Evolutionary conservation across 2,329 filamentous ascomycete species (phyloP).

Genomic region (Fusarium fracticaudum): DNA sequence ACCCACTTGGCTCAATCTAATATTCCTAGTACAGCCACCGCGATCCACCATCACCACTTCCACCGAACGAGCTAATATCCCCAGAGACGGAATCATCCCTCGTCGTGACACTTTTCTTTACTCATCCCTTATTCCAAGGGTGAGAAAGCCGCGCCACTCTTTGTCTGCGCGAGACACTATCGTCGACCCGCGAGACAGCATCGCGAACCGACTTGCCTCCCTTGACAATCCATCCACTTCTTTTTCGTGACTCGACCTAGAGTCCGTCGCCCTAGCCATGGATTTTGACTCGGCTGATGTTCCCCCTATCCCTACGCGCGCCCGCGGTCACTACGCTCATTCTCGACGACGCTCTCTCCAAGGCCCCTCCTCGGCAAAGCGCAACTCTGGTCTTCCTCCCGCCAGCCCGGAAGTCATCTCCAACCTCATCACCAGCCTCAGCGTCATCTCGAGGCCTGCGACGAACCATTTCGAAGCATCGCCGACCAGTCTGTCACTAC

Average conservation of each 20-base stretch:
- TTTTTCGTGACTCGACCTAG: constrained; percentile 7
- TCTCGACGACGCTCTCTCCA: constrained; percentile 30
- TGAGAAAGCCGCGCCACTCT: constrained; percentile 1
- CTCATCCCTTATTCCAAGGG: constrained; percentile 13
- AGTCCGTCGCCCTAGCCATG: constrained; percentile 39
- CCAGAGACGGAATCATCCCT: neutral
- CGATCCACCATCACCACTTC: constrained; percentile 32
- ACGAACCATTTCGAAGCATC: constrained; percentile 74
- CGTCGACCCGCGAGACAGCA: neutral
- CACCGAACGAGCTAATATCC: constrained; percentile 24
- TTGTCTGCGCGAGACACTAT: constrained; percentile 21
- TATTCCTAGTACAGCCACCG: constrained; percentile 17
- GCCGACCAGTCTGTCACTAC: constrained; percentile 52
- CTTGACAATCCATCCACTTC: constrained; percentile 33
- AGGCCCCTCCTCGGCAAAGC: constrained; percentile 21
- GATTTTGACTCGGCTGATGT: constrained; percentile 41
- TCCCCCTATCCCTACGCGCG: constrained; percentile 47
- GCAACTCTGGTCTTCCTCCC: constrained; percentile 48
- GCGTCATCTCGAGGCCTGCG: constrained; percentile 73
- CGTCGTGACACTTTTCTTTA: neutral
- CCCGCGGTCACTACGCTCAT: constrained; percentile 29
- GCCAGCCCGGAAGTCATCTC: constrained; percentile 76
- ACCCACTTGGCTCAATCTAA: constrained; percentile 14
- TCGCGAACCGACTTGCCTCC: constrained; percentile 1
- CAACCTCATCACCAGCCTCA: constrained; percentile 74